Evolutionary conservation across 257 asterid species (phyloP).

Genomic region (Salvia hispanica): DNA sequence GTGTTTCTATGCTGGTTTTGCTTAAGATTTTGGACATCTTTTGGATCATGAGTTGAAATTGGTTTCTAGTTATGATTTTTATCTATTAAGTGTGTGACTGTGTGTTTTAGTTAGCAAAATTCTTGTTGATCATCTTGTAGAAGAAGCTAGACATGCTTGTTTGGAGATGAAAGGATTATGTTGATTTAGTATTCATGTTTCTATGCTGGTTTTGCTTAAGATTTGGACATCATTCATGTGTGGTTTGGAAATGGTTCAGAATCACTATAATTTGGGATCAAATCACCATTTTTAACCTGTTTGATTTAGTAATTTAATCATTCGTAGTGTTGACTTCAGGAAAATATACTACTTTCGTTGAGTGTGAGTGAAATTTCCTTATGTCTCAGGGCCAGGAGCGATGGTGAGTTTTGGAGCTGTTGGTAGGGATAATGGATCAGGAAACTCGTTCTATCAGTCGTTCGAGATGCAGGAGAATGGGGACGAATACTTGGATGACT

Average conservation of each 20-base stretch:
- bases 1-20: too few relatives aligned
- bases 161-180: too few relatives aligned
- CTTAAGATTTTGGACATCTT: background rate
- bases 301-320: background rate
- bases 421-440: conserved; percentile 43
- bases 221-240: background rate
- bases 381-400: conserved; percentile 52
- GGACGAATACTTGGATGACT: conserved; percentile 67
- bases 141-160: too few relatives aligned
- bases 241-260: background rate
- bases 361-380: background rate
- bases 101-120: too few relatives aligned
- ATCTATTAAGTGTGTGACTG: too few relatives aligned
- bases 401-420: conserved; percentile 65
- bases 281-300: background rate
- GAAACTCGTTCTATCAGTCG: conserved; percentile 39
- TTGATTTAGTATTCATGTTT: background rate
- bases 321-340: too few relatives aligned
- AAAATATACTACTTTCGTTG: too few relatives aligned
- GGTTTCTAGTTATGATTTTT: too few relatives aligned
- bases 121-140: background rate
- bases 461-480: conserved; percentile 52
- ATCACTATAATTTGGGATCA: background rate
- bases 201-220: background rate
- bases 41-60: too few relatives aligned